Evolutionary conservation across 192 early-diverging fungal species (phyloP), one percentile per base, ranked within the genome.

Genomic region (Podila epicladia): DNA sequence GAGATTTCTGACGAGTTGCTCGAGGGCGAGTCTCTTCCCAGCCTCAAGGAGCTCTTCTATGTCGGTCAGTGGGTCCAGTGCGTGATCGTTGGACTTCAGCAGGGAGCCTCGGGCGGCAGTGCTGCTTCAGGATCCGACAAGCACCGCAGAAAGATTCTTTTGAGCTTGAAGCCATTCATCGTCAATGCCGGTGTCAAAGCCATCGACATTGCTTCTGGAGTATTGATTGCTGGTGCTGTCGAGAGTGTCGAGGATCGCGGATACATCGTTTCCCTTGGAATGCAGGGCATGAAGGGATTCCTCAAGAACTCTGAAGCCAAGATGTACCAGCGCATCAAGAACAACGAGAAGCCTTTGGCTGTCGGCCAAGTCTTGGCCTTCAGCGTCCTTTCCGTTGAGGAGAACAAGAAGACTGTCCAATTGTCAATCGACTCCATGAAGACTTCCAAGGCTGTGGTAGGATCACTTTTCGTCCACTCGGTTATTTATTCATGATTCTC

Each of bases 211-310:
- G 82, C 89, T 37, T 83, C 89, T 41, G 96, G 96, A 41, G 80
- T 85, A 88, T 59, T 89, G 26, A 49, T 97, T 65, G 74, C 91
- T 24, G 93, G 89, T 58, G 84, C 89, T 29, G 89, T 99, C 24
- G 82, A 90, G 65, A 95, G 93, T 72, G 87, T 94, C 5, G 97
- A 99, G 84, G 97, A 99, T 85, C 95, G 95, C 73, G 97, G 97
- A 29, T 97, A 96, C 67, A 87, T 97, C 50, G 72, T 98, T 22
- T 89, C 87, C 26, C 79, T 91, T 20, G 97, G 97, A 20, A 76
- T 98, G 49, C 83, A 84, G 19, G 85, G 84, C 15, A 58, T 94
- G 8, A 82, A 90, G 49, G 93, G 91, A 17, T 98, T 98, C 72
- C 72, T 96, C 62, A 87, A 92, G 26, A 86, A 91, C 51, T 86